Base-by-base conservation (phyloP, 345 rosid species). In the Limnanthes douglasii region DNA sequence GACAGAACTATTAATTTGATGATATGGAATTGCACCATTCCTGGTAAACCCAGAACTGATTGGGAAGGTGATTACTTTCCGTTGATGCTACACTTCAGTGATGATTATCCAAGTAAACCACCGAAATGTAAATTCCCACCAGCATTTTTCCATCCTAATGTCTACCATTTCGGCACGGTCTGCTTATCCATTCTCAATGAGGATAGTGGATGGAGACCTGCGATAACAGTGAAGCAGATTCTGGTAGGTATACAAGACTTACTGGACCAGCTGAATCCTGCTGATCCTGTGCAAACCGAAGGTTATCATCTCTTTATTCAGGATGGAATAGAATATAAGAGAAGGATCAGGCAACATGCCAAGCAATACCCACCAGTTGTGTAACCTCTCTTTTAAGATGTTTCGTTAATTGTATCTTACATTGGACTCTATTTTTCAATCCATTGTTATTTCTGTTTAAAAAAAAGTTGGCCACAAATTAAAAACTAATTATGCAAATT, bases 1-100 rank as follows among this genome's bases (percentile, higher is more conserved):
- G 95, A 88, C 60, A 90, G 97, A 5, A 48, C 75, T 3, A 75
- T 79, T 46, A 78, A 88, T 79, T 48, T 88, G 65, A 79, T 88
- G 97, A 69, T 64, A 36, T 88, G 97, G 97, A 82, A 83, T 65
- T 88, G 97, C 59, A 79, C 72, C 11, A 88, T 88, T 4, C 97
- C 97, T 65, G 97, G 97, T 2, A 88, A 88, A 66, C 53, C 90
- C 5, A 90, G 93, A 46, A 82, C 94, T 25, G 94, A 82, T 51
- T 82, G 94, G 94, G 94, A 82, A 60, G 90, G 86, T 31, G 94
- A 90, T 33, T 74, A 43, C 58, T 82, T 64, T 18, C 94, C 94
- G 0, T 71, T 82, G 11, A 67, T 90, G 22, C 69, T 82, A 52
- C 69, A 72, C 31, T 82, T 82, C 51, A 74, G 79, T 32, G 94